Conservation (phyloP, 345 rosid species). For the Psidium friedrichsthalianum region DNA sequence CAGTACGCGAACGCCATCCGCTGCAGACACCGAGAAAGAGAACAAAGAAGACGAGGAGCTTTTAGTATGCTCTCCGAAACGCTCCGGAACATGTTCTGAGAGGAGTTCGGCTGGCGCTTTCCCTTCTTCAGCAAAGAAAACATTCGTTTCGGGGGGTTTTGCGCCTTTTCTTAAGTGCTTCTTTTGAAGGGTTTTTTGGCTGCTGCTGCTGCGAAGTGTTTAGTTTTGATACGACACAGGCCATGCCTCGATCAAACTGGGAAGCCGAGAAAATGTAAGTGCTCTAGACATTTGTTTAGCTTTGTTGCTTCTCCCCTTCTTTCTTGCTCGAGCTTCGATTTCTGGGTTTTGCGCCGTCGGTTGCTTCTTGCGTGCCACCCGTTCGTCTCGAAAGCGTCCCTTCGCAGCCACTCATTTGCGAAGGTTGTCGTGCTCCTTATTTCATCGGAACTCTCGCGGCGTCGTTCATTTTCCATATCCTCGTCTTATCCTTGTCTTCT, state of each 20-base stretch:
- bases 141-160: not conserved
- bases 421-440: not conserved
- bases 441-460: not conserved
- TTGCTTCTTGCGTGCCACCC: not conserved
- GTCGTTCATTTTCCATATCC: not conserved
- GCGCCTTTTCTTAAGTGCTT: not conserved
- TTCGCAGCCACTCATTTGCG: not conserved
- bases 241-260: constrained; percentile 28
- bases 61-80: not conserved
- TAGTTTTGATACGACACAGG: not conserved
- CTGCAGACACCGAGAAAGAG: not conserved
- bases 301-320: not conserved
- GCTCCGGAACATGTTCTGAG: not conserved
- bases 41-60: not conserved
- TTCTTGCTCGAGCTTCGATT: not conserved
- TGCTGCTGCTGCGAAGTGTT: not conserved
- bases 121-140: not conserved
- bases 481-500: not conserved
- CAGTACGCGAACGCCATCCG: too few relatives aligned
- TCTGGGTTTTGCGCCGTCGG: not conserved
- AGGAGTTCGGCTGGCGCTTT: not conserved
- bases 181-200: not conserved
- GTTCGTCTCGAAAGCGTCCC: not conserved
- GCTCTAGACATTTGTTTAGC: not conserved
- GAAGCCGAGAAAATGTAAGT: constrained; percentile 42